A percentile compares a stretch with the other conserved stretches of the same genome.
phyloP scores from a whole-genome alignment of 2,329 filamentous ascomycete genomes.

The Pyrenophora tritici-repentis region DNA sequence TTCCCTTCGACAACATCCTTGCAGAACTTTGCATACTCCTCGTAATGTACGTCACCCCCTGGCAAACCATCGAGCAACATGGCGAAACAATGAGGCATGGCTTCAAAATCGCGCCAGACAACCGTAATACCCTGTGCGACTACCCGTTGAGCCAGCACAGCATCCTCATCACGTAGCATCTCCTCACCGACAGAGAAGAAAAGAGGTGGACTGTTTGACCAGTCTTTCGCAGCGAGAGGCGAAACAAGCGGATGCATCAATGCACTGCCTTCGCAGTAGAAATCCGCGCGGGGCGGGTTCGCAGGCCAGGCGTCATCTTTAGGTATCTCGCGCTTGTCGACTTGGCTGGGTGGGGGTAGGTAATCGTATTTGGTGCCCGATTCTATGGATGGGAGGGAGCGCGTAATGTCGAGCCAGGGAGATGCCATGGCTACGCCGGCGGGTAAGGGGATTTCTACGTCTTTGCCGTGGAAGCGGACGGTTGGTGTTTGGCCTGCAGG shows the following conservation, averaged over 20 bases:
- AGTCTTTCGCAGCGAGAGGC: conserved; percentile 62
- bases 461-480: conserved; percentile 65
- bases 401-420: conserved; percentile 74
- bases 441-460: conserved; percentile 66
- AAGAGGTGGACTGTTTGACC: conserved; percentile 67
- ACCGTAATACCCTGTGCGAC: conserved; percentile 63
- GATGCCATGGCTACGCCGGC: conserved; percentile 67
- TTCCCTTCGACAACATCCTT: conserved; percentile 33
- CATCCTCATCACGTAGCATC: conserved; percentile 69
- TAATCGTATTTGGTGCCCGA: conserved; percentile 65
- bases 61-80: conserved; percentile 49
- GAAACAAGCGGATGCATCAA: conserved; percentile 70
- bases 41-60: conserved; percentile 41
- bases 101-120: conserved; percentile 73
- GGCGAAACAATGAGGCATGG: conserved; percentile 75
- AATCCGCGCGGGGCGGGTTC: conserved; percentile 52
- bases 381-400: conserved; percentile 63
- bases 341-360: conserved; percentile 55
- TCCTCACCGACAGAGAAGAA: conserved; percentile 75
- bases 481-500: conserved; percentile 50
- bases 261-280: conserved; percentile 53
- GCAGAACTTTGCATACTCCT: conserved; percentile 45
- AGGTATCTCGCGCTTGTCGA: conserved; percentile 47
- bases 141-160: conserved; percentile 63
- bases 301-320: conserved; percentile 58